Base-by-base conservation (phyloP, 176 grass and related monocot genomes). In the Triticum timopheevii region DNA sequence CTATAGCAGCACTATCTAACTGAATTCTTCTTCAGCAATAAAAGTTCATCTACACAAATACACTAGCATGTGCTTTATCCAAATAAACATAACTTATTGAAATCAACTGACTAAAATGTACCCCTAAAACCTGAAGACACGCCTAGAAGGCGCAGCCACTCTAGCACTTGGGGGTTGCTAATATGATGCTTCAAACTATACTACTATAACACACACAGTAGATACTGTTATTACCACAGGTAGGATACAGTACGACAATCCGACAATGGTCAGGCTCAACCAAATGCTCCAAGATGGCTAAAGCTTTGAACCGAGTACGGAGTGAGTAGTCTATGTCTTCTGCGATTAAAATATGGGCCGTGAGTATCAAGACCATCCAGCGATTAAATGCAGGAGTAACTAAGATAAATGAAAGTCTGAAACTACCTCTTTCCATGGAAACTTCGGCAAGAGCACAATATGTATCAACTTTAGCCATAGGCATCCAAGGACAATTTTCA, bases 321-420 rank as follows among this genome's bases (percentile, higher is more conserved):
- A 98, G 83, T 19, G 96, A 95, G 69, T 89, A 91, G 39, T 98
- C 90, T 84, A 95, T 80, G 70, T 98, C 93, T 90, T 98, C 93
- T 98, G 88, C 72, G 90, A 88, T 73, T 12, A 92, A 83, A 84
- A 30, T 13, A 5, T 22, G 61, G 13, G 16, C 4, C 24, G 74
- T 61, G 36, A 80, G 22, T 33, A 75, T 35, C 59, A 75, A 75
- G 7, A 71, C 10, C 5, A 79, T 28, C 78, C 6, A 44, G 33
- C 33, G 81, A 70, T 31, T 25, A 13, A 74, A 68, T 80, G n/a
- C 34, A 49, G 20, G 33, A 36, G 19, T 42, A 59, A 89, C 20
- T 24, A 66, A 28, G 23, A 62, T 69, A 69, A 17, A 16, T 52
- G 49, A 2, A 52, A 52, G 49, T 17, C 5, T 40, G 17, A 77